Evolutionary conservation across 345 rosid genomes (phyloP).

Genomic region (Citrus maxima): DNA sequence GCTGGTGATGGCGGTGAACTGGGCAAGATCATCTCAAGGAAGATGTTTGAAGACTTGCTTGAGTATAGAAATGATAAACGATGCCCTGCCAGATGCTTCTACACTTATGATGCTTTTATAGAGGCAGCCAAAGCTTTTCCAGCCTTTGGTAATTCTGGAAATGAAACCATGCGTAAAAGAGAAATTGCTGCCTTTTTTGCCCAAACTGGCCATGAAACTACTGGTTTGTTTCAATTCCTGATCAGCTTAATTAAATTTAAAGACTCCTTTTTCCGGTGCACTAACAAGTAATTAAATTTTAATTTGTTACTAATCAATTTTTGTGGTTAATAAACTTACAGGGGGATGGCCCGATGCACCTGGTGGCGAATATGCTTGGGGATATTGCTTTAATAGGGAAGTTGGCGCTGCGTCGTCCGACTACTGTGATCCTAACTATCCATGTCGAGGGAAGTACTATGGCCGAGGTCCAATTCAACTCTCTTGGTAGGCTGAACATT

Average conservation of each 20-base stretch:
- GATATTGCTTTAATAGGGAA: slow-evolving; percentile 50
- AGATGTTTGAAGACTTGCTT: slow-evolving; percentile 40
- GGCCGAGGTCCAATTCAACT: slow-evolving; percentile 77
- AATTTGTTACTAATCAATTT: background rate
- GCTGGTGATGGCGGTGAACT: slow-evolving; percentile 14
- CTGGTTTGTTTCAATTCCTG: slow-evolving; percentile 20
- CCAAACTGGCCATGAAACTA: slow-evolving; percentile 61
- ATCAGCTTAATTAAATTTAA: too few species aligned
- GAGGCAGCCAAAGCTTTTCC: slow-evolving; percentile 49
- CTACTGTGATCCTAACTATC: slow-evolving; percentile 37
- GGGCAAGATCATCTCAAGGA: slow-evolving; percentile 30
- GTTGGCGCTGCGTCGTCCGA: slow-evolving; percentile 25
- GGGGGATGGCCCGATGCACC: slow-evolving; percentile 57
- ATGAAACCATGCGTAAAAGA: slow-evolving; percentile 28
- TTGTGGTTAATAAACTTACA: background rate
- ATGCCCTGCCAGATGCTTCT: slow-evolving; percentile 54
- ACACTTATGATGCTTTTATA: slow-evolving; percentile 56
- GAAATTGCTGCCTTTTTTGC: slow-evolving; percentile 67
- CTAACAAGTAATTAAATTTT: too few species aligned
- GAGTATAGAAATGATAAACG: slow-evolving; percentile 39
- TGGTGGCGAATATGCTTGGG: slow-evolving; percentile 63
- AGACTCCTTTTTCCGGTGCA: too few species aligned
- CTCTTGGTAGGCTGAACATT: slow-evolving; percentile 28
- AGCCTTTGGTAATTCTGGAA: slow-evolving; percentile 41
- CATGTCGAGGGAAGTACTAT: slow-evolving; percentile 50